Conservation (phyloP, 1,284 basidiomycete genomes). For the Irpex rosettiformis region DNA sequence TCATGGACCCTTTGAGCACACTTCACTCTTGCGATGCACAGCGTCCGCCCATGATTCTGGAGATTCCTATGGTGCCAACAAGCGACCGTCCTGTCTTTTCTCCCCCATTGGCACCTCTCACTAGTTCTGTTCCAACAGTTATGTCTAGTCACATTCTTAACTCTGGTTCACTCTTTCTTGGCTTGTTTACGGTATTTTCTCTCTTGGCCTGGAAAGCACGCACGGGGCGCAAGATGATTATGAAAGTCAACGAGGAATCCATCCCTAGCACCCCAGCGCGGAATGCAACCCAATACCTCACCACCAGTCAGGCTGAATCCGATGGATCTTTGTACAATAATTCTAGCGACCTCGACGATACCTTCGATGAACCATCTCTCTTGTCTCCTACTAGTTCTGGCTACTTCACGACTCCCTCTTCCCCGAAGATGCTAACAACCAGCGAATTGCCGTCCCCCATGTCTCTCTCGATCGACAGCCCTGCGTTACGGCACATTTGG, state of each 20-base stretch:
- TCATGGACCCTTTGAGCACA: background rate
- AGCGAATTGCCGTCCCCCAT: background rate
- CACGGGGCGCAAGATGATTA: background rate
- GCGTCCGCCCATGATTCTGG: background rate
- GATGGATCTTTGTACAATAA: background rate
- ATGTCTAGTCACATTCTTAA: background rate
- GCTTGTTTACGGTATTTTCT: background rate
- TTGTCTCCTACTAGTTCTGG: background rate
- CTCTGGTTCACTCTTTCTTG: background rate
- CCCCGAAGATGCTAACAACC: background rate
- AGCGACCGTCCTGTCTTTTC: background rate
- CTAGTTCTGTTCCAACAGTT: background rate
- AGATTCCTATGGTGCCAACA: background rate
- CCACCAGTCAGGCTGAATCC: background rate
- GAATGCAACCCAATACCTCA: background rate
- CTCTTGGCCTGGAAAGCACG: background rate
- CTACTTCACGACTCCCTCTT: background rate
- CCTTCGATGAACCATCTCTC: background rate
- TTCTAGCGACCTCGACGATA: background rate
- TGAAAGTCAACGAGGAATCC: background rate
- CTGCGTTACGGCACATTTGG: conserved; percentile 1
- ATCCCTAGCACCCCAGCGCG: background rate
- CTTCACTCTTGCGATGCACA: background rate
- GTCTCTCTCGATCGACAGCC: background rate
- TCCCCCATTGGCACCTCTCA: background rate